Evolutionary conservation across 2,329 filamentous ascomycete genomes (phyloP).

Genomic region (Whalleya microplaca): DNA sequence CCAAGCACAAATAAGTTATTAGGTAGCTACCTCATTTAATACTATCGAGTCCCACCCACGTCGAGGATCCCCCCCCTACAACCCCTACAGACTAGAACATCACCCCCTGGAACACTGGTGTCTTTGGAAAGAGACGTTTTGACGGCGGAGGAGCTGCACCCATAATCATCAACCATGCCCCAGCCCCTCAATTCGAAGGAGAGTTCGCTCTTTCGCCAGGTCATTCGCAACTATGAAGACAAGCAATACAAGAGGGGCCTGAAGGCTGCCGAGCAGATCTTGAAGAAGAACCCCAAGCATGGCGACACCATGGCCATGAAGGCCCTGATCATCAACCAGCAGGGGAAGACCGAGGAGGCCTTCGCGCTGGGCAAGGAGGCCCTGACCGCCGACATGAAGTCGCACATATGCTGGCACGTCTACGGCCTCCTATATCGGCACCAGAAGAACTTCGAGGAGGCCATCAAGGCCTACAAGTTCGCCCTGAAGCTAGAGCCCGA

Average conservation of each 20-base stretch:
- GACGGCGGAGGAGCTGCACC: constrained; percentile 18
- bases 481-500: constrained; percentile 93
- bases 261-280: constrained; percentile 94
- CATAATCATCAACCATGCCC: constrained; percentile 58
- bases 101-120: not conserved
- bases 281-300: constrained; percentile 93
- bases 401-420: constrained; percentile 99
- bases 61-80: too few species aligned
- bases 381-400: constrained; percentile 96
- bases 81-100: not conserved
- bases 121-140: not conserved
- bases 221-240: constrained; percentile 95
- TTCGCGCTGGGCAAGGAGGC: constrained; percentile 92
- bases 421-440: constrained; percentile 93
- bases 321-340: constrained; percentile 90
- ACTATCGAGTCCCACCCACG: constrained; percentile 3
- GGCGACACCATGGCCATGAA: constrained; percentile 99
- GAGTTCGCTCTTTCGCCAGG: constrained; percentile 87
- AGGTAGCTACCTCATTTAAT: constrained; percentile 7
- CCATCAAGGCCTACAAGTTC: constrained; percentile 98
- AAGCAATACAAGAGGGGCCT: constrained; percentile 97
- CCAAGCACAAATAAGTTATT: not conserved
- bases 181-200: constrained; percentile 84
- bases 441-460: constrained; percentile 97
- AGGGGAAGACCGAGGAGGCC: constrained; percentile 91